Conservation (phyloP, 1,139 yeast species). For the Suhomyces bribrorum region DNA sequence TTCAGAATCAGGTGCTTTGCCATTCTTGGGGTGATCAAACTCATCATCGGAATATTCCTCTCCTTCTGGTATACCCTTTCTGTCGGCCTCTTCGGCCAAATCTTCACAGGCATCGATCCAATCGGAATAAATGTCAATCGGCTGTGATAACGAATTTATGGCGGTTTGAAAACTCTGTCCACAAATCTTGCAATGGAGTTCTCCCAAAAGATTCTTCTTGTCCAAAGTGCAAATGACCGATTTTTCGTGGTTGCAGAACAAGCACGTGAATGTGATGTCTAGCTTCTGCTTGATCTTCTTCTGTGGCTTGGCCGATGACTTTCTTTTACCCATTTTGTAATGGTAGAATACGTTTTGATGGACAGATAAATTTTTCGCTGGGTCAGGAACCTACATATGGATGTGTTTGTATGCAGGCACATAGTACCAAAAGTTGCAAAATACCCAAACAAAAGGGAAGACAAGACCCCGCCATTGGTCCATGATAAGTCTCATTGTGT, state of each 20-base stretch:
- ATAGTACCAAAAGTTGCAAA: too few relatives aligned
- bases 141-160: slow-evolving; percentile 78
- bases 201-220: slow-evolving; percentile 83
- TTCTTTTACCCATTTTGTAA: slow-evolving; percentile 75
- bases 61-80: slow-evolving; percentile 30
- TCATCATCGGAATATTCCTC: slow-evolving; percentile 45
- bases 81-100: slow-evolving; percentile 67
- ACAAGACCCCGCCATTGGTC: too few relatives aligned
- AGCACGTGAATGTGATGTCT: slow-evolving; percentile 85
- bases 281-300: slow-evolving; percentile 77
- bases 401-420: too few relatives aligned
- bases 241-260: slow-evolving; percentile 94
- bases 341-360: slow-evolving; percentile 1
- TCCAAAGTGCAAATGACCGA: slow-evolving; percentile 88
- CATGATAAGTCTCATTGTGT: slow-evolving; percentile 3
- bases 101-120: slow-evolving; percentile 99
- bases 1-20: slow-evolving; percentile 16
- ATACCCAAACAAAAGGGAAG: too few relatives aligned
- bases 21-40: slow-evolving; percentile 11
- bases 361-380: too few relatives aligned
- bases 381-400: too few relatives aligned
- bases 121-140: slow-evolving; percentile 93
- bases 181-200: slow-evolving; percentile 86
- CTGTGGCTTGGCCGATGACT: slow-evolving; percentile 83
- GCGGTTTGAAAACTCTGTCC: slow-evolving; percentile 93